Percentiles rank a stretch among this genome's conserved stretches.
These are phyloP conservation scores for Pseudotsuga menziesii DNA, from an alignment of 75 land plant genomes.

Conservation along the genomic window DNA sequence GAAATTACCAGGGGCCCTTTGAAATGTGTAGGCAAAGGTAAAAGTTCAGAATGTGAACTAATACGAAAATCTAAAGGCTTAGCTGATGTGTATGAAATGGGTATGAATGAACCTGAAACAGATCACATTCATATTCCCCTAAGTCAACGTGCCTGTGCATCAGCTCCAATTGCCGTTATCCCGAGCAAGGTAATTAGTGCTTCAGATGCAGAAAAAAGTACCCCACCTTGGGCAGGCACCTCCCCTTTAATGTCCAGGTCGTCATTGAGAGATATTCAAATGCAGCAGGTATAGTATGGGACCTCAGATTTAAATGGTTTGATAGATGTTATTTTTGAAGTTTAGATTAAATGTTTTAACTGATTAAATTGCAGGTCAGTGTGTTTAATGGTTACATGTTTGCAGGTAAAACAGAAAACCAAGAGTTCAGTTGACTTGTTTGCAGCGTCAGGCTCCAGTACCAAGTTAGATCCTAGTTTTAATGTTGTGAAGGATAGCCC, in stretches of 20 bases:
- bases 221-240: slow-evolving; percentile 88
- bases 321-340: not conserved
- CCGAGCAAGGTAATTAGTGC: slow-evolving; percentile 12
- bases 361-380: not conserved
- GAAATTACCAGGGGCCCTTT: not conserved
- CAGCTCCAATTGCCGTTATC: slow-evolving; percentile 67
- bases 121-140: slow-evolving; percentile 40
- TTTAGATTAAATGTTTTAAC: not conserved
- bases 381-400: not conserved
- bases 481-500: slow-evolving; percentile 15
- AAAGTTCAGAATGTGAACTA: not conserved
- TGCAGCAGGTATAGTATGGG: slow-evolving; percentile 80
- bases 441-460: not conserved
- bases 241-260: slow-evolving; percentile 67
- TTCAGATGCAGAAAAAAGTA: slow-evolving; percentile 62
- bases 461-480: not conserved
- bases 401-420: slow-evolving; percentile 7
- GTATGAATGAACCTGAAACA: slow-evolving; percentile 22
- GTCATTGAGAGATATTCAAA: slow-evolving; percentile 87
- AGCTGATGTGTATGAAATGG: slow-evolving; percentile 11
- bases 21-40: slow-evolving; percentile 1
- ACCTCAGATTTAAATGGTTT: not conserved
- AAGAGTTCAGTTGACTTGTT: not conserved
- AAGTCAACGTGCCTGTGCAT: slow-evolving; percentile 19
- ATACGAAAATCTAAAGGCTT: slow-evolving; percentile 11